phyloP scores from a whole-genome alignment of 1,284 basidiomycete genomes.

The Leccinum subspadiceum region DNA sequence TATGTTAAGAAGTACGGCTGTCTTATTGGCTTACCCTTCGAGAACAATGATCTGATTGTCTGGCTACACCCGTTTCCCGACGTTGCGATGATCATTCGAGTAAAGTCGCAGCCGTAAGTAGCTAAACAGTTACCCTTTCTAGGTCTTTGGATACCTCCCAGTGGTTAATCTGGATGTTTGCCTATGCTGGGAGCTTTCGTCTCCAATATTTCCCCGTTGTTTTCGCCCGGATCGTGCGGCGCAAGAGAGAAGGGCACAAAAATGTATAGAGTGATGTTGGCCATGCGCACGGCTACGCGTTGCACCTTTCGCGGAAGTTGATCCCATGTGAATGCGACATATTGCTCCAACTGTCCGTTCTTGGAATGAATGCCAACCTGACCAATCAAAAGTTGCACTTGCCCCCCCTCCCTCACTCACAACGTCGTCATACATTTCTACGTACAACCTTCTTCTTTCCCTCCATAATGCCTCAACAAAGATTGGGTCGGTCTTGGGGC shows the following conservation, averaged over 20 bases:
- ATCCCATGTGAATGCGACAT: constrained; percentile 24
- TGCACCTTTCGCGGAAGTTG: constrained; percentile 26
- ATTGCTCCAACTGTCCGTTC: constrained; percentile 12
- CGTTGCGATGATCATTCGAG: constrained; percentile 8
- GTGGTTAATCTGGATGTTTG: constrained; percentile 6
- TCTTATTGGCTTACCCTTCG: constrained; percentile 19
- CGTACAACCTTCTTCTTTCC: constrained; percentile 11
- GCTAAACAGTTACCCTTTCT: constrained; percentile 18
- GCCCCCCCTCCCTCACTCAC: constrained; percentile 1
- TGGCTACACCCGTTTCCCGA: constrained; percentile 11
- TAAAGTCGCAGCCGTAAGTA: constrained; percentile 17
- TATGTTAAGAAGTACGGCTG: constrained; percentile 27
- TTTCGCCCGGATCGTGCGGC: constrained; percentile 21
- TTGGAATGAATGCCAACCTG: constrained; percentile 26
- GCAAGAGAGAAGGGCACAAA: constrained; percentile 30
- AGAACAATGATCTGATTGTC: constrained; percentile 18
- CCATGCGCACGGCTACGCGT: constrained; percentile 9
- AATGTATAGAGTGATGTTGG: constrained; percentile 28
- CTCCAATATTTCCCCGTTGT: constrained; percentile 24
- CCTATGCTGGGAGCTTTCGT: constrained; percentile 12
- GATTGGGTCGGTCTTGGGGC: constrained; percentile 55
- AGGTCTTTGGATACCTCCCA: constrained; percentile 10
- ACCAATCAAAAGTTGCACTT: constrained; percentile 9
- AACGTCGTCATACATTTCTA: constrained; percentile 18
- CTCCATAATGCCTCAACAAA: constrained; percentile 43